A percentile compares a stretch with the other conserved stretches of the same genome.
These are phyloP conservation scores for Alloascoidea hylecoeti DNA, from an alignment of 805 yeast genomes.

Conservation along the genomic window DNA sequence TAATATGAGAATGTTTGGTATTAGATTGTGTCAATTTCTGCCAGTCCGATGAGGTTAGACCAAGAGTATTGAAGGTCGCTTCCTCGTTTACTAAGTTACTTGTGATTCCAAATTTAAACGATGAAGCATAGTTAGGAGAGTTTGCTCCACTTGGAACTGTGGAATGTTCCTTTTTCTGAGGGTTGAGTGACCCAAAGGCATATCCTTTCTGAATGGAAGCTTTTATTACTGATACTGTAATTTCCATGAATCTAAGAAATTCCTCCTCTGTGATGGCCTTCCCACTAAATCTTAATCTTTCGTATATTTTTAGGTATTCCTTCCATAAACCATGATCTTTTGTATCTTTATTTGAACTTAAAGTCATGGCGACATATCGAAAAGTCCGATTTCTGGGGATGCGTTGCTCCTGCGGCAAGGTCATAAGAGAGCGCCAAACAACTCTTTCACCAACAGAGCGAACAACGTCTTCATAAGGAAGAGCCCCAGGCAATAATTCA, in stretches of 20 bases:
- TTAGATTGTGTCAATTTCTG: too few relatives aligned
- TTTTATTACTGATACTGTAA: too few relatives aligned
- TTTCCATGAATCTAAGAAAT: slow-evolving; percentile 44
- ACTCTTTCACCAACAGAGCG: slow-evolving; percentile 11
- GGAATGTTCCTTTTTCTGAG: too few relatives aligned
- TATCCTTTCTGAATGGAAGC: too few relatives aligned
- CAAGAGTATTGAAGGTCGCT: too few relatives aligned
- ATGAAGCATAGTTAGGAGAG: too few relatives aligned
- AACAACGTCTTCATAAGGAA: slow-evolving; percentile 13
- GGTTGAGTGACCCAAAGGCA: too few relatives aligned
- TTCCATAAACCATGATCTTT: slow-evolving; percentile 10
- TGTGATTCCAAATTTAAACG: too few relatives aligned
- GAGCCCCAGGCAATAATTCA: slow-evolving; percentile 10
- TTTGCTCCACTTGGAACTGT: too few relatives aligned
- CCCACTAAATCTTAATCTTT: slow-evolving; percentile 54
- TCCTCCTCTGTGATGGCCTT: slow-evolving; percentile 40
- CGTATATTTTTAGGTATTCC: slow-evolving; percentile 41
- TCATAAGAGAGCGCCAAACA: slow-evolving; percentile 12
- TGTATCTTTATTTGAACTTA: neutral
- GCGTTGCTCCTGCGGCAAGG: slow-evolving; percentile 10
- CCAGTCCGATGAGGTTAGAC: too few relatives aligned
- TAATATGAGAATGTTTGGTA: too few relatives aligned
- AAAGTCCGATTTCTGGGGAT: slow-evolving; percentile 9
- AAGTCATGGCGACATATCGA: slow-evolving; percentile 9
- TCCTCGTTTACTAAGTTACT: too few relatives aligned